Conservation (phyloP, 2,329 filamentous ascomycete species). For the Colletotrichum navitas region DNA sequence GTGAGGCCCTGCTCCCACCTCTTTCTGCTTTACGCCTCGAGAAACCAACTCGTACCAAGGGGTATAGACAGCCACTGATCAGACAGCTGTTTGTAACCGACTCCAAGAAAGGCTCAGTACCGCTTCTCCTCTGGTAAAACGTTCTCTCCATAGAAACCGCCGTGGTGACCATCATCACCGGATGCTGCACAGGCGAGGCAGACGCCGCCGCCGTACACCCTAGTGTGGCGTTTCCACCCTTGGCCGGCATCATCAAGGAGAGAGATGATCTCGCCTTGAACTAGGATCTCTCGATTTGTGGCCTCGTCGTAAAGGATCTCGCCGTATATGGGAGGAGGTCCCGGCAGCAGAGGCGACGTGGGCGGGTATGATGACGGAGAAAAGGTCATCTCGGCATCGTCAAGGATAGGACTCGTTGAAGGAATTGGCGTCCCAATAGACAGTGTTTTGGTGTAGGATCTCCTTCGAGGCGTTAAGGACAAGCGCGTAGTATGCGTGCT, state of each 20-base stretch:
- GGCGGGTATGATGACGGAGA: constrained; percentile 65
- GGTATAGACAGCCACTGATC: constrained; percentile 13
- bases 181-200: constrained; percentile 68
- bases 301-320: constrained; percentile 48
- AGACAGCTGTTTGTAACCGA: not conserved
- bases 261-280: constrained; percentile 65
- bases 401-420: constrained; percentile 30
- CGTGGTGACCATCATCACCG: constrained; percentile 57
- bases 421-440: constrained; percentile 52
- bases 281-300: constrained; percentile 53
- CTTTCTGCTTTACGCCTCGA: constrained; percentile 16
- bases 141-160: constrained; percentile 66
- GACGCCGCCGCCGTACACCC: constrained; percentile 69
- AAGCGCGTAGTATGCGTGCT: constrained; percentile 44
- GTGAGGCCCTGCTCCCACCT: constrained; percentile 8
- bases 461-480: constrained; percentile 53
- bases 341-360: constrained; percentile 60
- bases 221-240: constrained; percentile 69
- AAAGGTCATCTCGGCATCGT: constrained; percentile 49
- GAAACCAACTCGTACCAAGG: constrained; percentile 3
- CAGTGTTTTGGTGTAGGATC: constrained; percentile 59
- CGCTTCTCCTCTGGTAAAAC: constrained; percentile 66
- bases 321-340: constrained; percentile 55
- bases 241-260: constrained; percentile 61
- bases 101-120: constrained; percentile 42